phyloP scores from a whole-genome alignment of 768 basidiomycete species.

The Pilatotrama ljubarskyi region DNA sequence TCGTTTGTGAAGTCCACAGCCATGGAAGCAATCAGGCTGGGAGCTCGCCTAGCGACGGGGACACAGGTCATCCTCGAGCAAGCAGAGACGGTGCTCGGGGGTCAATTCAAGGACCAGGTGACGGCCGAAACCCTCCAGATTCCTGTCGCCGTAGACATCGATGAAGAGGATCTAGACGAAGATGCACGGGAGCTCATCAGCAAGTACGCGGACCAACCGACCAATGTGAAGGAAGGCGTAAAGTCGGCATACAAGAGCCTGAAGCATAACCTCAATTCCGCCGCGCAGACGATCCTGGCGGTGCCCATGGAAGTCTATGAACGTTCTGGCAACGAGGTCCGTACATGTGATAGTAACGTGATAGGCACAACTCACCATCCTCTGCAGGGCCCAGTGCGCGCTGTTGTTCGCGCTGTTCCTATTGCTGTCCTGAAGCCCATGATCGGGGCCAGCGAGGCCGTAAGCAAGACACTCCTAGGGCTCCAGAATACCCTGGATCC shows the following conservation, averaged over 20 bases:
- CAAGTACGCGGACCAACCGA: slow-evolving; percentile 90
- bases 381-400: slow-evolving; percentile 81
- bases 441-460: slow-evolving; percentile 97
- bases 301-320: slow-evolving; percentile 99
- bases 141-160: slow-evolving; percentile 28
- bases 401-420: slow-evolving; percentile 95
- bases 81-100: slow-evolving; percentile 88
- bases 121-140: slow-evolving; percentile 65
- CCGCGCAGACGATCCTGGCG: slow-evolving; percentile 97
- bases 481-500: slow-evolving; percentile 93
- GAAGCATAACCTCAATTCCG: slow-evolving; percentile 82
- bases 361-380: slow-evolving; percentile 3
- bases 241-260: slow-evolving; percentile 91
- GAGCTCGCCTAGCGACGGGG: slow-evolving; percentile 91
- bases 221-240: slow-evolving; percentile 81
- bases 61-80: slow-evolving; percentile 98
- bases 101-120: slow-evolving; percentile 64
- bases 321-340: slow-evolving; percentile 85
- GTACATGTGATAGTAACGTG: slow-evolving; percentile 23
- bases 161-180: slow-evolving; percentile 41
- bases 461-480: slow-evolving; percentile 93
- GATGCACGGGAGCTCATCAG: slow-evolving; percentile 64
- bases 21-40: slow-evolving; percentile 92
- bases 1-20: slow-evolving; percentile 94
- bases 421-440: slow-evolving; percentile 97